These are phyloP conservation scores for Lactarius pseudohatsudake DNA, from an alignment of 768 basidiomycete species.

Conservation along the genomic window DNA sequence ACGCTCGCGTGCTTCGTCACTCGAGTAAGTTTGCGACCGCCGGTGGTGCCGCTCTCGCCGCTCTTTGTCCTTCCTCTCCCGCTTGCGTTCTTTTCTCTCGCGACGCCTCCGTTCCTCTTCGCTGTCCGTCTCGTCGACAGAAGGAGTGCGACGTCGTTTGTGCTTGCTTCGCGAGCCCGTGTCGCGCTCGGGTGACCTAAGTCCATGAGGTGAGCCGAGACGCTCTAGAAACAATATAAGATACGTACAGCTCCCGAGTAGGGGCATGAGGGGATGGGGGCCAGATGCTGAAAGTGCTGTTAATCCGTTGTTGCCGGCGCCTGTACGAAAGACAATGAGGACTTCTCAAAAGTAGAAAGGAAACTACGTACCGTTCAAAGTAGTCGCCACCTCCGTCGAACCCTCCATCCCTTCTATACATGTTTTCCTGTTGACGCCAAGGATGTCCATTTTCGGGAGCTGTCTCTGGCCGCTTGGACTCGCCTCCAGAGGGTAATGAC, in stretches of 20 bases:
- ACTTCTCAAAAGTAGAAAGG: conserved; percentile 11
- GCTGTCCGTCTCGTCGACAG: conserved; percentile 43
- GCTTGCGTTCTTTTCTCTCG: conserved; percentile 62
- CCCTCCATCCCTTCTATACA: conserved; percentile 40
- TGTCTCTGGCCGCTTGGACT: conserved; percentile 21
- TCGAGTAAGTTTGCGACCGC: conserved; percentile 25
- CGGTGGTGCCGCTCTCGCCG: conserved; percentile 41
- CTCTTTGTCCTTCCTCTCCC: conserved; percentile 49
- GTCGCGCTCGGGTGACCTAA: conserved; percentile 56
- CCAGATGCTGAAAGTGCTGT: conserved; percentile 64
- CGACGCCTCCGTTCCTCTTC: conserved; percentile 60
- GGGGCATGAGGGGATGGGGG: conserved; percentile 76
- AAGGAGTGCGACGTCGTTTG: conserved; percentile 50
- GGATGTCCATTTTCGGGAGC: conserved; percentile 38
- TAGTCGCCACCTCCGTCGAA: conserved; percentile 51
- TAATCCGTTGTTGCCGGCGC: conserved; percentile 67
- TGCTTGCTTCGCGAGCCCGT: conserved; percentile 52
- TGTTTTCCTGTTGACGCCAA: conserved; percentile 52
- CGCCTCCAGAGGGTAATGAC: conserved; percentile 35
- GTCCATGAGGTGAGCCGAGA: conserved; percentile 7
- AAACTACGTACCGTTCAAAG: conserved; percentile 61
- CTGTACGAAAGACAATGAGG: conserved; percentile 39
- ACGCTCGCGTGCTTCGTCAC: conserved; percentile 35
- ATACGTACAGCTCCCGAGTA: conserved; percentile 53
- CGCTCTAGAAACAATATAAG: not conserved